Conservation (phyloP, 768 basidiomycete species). For the Brasilioporus rufonigricans region DNA sequence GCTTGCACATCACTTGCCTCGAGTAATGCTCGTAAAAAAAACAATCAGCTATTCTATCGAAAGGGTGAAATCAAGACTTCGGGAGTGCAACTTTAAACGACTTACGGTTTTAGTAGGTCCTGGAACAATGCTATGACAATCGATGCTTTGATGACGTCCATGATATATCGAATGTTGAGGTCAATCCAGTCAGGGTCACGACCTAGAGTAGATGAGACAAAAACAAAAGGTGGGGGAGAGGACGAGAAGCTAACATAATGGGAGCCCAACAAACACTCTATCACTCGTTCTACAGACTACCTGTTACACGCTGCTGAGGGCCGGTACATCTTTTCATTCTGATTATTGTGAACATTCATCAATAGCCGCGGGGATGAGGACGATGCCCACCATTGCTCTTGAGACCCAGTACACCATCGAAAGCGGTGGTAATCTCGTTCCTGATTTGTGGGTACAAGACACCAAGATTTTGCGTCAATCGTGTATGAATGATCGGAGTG, state of each 20-base stretch:
- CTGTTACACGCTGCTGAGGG: slow-evolving; percentile 23
- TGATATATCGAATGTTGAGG: slow-evolving; percentile 32
- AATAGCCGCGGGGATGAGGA: neutral
- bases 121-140: neutral
- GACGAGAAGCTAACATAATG: slow-evolving; percentile 35
- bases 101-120: neutral
- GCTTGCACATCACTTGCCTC: slow-evolving; percentile 4
- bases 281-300: slow-evolving; percentile 43
- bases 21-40: neutral
- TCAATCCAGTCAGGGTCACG: slow-evolving; percentile 37
- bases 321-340: slow-evolving; percentile 41
- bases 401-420: slow-evolving; percentile 36
- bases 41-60: neutral
- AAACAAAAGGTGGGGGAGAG: neutral
- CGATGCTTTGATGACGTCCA: slow-evolving; percentile 19
- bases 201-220: slow-evolving; percentile 20
- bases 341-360: neutral
- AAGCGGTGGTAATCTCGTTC: slow-evolving; percentile 44
- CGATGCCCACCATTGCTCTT: slow-evolving; percentile 15
- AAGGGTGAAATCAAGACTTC: neutral
- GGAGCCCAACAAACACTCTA: slow-evolving; percentile 48
- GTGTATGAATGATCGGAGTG: slow-evolving; percentile 22
- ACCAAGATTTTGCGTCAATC: slow-evolving; percentile 36
- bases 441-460: slow-evolving; percentile 38
- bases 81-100: neutral